Conservation (phyloP, 805 yeast genomes). For the Myxozyma neotropica region DNA sequence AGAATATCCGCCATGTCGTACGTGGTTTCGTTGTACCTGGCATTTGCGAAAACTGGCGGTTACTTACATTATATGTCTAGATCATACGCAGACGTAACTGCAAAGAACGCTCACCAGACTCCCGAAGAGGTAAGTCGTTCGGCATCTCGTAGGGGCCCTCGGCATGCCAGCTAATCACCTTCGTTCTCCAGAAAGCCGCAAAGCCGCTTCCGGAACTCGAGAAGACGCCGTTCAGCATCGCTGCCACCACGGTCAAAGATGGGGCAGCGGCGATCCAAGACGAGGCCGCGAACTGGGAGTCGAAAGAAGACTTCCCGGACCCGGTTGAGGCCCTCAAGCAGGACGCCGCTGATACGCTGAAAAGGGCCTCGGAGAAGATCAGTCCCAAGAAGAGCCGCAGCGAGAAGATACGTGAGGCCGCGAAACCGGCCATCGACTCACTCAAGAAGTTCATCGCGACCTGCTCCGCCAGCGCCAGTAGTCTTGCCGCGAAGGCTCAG, state of each 20-base stretch:
- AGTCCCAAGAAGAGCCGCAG: not conserved
- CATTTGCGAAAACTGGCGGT: not conserved
- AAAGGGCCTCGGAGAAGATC: not conserved
- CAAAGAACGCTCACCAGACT: slow-evolving; percentile 25
- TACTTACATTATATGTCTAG: not conserved
- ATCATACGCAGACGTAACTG: slow-evolving; percentile 28
- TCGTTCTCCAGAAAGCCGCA: slow-evolving; percentile 16
- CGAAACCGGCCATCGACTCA: slow-evolving; percentile 14
- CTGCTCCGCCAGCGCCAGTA: not conserved
- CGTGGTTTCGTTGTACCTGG: not conserved
- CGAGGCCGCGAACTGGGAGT: not conserved
- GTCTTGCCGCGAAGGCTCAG: not conserved
- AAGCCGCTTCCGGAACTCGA: slow-evolving; percentile 21
- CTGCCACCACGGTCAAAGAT: not conserved
- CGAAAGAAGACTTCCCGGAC: slow-evolving; percentile 12
- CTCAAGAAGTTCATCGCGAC: slow-evolving; percentile 9
- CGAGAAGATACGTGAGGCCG: not conserved
- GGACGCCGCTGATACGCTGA: slow-evolving; percentile 1
- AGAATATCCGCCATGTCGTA: slow-evolving; percentile 1
- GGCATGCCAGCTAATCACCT: too few species aligned
- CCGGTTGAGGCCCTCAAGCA: slow-evolving; percentile 13
- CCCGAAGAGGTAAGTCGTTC: slow-evolving; percentile 28
- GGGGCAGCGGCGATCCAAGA: not conserved
- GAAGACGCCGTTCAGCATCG: not conserved
- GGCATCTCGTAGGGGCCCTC: too few species aligned